phyloP scores from a whole-genome alignment of 2,329 filamentous ascomycete species.

The Alternaria arborescens region DNA sequence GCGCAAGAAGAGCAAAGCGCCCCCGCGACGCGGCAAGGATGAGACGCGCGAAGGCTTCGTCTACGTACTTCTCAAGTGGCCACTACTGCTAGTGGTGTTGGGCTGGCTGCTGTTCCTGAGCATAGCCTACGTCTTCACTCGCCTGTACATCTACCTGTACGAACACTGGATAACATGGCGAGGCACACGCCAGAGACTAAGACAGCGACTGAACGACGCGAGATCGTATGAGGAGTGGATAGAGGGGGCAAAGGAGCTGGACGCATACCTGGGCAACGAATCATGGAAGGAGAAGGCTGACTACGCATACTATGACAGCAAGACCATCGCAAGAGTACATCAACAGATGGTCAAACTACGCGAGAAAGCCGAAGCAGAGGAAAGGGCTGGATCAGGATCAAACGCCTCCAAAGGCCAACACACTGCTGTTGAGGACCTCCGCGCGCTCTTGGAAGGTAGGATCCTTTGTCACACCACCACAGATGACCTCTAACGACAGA shows the following conservation, averaged over 20 bases:
- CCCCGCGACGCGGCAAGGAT: conserved; percentile 69
- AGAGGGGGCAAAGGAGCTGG: conserved; percentile 77
- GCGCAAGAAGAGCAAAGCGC: conserved; percentile 48
- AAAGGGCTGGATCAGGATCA: conserved; percentile 51
- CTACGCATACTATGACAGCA: conserved; percentile 84
- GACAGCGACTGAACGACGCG: conserved; percentile 74
- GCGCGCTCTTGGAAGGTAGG: conserved; percentile 71
- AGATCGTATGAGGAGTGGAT: conserved; percentile 86
- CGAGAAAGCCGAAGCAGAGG: conserved; percentile 62
- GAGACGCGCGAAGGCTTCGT: conserved; percentile 94
- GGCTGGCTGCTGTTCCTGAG: conserved; percentile 81
- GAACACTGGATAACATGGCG: conserved; percentile 93
- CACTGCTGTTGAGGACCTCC: conserved; percentile 76
- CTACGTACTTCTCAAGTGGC: conserved; percentile 91
- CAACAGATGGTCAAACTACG: conserved; percentile 76
- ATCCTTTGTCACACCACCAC: not conserved
- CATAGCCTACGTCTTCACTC: conserved; percentile 78
- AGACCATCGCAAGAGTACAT: conserved; percentile 79
- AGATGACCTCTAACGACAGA: not conserved
- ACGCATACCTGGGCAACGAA: conserved; percentile 81
- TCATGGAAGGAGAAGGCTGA: conserved; percentile 78
- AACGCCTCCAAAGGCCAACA: conserved; percentile 38
- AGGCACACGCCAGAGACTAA: conserved; percentile 75
- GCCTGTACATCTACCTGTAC: conserved; percentile 90
- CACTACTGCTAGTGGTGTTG: conserved; percentile 79